Conservation (phyloP, 192 early-diverging fungal species). For the Entomortierella beljakovae region DNA sequence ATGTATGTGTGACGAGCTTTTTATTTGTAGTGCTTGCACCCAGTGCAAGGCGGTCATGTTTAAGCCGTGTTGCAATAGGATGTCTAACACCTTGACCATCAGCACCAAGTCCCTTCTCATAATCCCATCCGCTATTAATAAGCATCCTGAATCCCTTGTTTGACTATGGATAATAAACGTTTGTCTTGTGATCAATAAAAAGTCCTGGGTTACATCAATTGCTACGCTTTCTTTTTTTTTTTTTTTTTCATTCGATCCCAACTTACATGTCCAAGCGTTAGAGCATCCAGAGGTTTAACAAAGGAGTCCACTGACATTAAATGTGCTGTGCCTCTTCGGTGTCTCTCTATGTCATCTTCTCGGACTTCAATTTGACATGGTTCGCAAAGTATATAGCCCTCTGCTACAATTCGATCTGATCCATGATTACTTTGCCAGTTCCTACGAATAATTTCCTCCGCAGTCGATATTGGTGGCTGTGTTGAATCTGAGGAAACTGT, state of each 20-base stretch:
- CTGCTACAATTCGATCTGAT: background rate
- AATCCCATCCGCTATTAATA: slow-evolving; percentile 61
- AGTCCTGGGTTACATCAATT: too few relatives aligned
- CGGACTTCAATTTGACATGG: slow-evolving; percentile 41
- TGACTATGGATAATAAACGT: slow-evolving; percentile 29
- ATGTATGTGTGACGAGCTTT: slow-evolving; percentile 27
- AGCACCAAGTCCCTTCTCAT: slow-evolving; percentile 60
- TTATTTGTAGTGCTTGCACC: slow-evolving; percentile 38
- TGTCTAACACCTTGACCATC: slow-evolving; percentile 57
- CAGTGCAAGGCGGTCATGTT: slow-evolving; percentile 60
- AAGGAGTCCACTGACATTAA: slow-evolving; percentile 39
- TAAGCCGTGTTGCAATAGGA: slow-evolving; percentile 57
- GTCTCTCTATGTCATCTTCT: slow-evolving; percentile 27
- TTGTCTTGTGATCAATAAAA: too few relatives aligned
- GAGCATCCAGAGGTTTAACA: slow-evolving; percentile 28
- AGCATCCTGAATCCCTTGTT: slow-evolving; percentile 63
- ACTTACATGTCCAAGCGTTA: slow-evolving; percentile 44
- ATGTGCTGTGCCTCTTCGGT: slow-evolving; percentile 32
- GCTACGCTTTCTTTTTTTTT: too few relatives aligned
- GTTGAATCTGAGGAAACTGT: background rate
- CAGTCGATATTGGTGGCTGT: background rate
- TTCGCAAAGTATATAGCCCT: slow-evolving; percentile 32
- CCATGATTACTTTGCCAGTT: slow-evolving; percentile 17
- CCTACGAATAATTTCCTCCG: slow-evolving; percentile 20
- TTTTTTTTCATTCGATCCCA: too few relatives aligned